Evolutionary conservation across 345 rosid genomes (phyloP).

Genomic region (Leavenworthia alabamica): DNA sequence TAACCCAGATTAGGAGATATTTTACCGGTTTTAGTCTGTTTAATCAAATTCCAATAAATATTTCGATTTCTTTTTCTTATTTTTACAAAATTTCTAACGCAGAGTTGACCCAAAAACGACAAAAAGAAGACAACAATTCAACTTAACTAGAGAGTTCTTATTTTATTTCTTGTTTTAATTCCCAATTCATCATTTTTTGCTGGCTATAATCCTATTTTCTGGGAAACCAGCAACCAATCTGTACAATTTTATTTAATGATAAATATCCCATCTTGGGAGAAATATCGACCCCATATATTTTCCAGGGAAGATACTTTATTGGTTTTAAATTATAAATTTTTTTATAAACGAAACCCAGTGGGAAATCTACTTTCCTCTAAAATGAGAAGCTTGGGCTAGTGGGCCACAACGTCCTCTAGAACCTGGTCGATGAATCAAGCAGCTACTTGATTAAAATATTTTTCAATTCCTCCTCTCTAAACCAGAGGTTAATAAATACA

Average conservation of each 20-base stretch:
- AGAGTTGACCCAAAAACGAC: background rate
- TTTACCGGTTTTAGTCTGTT: background rate
- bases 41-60: background rate
- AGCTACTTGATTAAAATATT: background rate
- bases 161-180: background rate
- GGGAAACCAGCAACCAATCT: background rate
- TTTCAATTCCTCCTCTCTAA: background rate
- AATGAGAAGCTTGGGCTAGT: no score
- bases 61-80: background rate
- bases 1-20: conserved; percentile 21
- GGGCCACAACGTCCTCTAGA: no score
- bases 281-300: conserved; percentile 12
- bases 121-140: background rate
- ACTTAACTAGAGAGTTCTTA: background rate
- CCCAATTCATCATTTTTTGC: background rate
- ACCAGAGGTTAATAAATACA: background rate
- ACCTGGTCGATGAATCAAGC: background rate
- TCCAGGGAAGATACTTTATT: conserved; percentile 2
- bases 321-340: background rate
- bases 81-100: background rate
- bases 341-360: background rate
- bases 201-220: background rate
- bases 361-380: background rate
- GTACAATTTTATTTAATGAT: background rate
- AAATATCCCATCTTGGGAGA: background rate